These are phyloP conservation scores for Cordyceps fumosorosea DNA, from an alignment of 2,329 filamentous ascomycete species.

Conservation along the genomic window DNA sequence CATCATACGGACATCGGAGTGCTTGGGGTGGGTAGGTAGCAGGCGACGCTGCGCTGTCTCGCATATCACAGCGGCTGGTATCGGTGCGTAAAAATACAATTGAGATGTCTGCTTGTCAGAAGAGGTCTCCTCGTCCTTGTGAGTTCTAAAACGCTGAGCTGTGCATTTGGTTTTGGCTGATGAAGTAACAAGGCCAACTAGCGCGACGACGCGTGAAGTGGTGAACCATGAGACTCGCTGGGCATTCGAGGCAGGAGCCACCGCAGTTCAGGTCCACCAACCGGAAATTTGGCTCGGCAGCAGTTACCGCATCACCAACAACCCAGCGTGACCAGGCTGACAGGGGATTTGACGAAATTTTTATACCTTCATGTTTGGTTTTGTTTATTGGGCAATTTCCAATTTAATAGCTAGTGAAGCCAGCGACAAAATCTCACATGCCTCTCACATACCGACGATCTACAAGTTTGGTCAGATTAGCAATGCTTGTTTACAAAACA, in stretches of 20 bases:
- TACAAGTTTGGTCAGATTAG: neutral
- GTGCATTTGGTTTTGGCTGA: no score
- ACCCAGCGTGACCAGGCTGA: neutral
- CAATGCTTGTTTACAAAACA: neutral
- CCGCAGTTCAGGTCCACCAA: neutral
- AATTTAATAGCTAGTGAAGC: neutral
- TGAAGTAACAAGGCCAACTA: neutral
- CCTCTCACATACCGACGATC: no score
- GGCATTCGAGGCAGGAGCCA: no score
- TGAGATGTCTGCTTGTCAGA: no score
- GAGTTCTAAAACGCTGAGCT: no score
- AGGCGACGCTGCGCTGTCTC: neutral
- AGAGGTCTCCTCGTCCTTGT: no score
- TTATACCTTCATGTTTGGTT: no score
- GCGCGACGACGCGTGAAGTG: neutral
- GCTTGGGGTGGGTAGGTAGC: neutral
- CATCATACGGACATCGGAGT: neutral
- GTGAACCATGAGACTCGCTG: no score
- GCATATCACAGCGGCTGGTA: neutral
- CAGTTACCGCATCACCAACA: no score
- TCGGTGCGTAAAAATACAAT: no score
- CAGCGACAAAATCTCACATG: no score
- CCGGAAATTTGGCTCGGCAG: neutral
- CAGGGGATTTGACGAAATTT: neutral
- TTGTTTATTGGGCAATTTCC: no score